phyloP scores from a whole-genome alignment of 2,329 filamentous ascomycete species.

The Pseudopyrenochaeta lycopersici region DNA sequence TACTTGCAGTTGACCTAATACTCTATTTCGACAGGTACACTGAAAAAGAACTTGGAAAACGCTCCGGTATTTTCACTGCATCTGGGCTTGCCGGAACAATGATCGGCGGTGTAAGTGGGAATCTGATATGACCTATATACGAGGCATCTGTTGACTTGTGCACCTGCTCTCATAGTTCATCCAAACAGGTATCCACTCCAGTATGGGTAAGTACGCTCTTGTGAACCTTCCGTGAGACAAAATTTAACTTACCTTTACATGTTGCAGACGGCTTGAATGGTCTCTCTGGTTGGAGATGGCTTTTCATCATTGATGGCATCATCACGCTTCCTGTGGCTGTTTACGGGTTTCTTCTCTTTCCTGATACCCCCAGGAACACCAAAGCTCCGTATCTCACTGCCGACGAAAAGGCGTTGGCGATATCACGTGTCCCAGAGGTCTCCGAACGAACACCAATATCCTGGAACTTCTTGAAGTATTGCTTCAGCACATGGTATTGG shows the following conservation, averaged over 20 bases:
- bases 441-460: slow-evolving; percentile 57
- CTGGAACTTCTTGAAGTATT: slow-evolving; percentile 61
- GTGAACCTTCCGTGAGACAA: too few species aligned
- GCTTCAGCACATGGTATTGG: slow-evolving; percentile 69
- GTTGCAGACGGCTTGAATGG: slow-evolving; percentile 56
- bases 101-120: slow-evolving; percentile 58
- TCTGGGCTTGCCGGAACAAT: slow-evolving; percentile 68
- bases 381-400: slow-evolving; percentile 54
- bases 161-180: slow-evolving; percentile 54
- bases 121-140: too few species aligned
- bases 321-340: slow-evolving; percentile 66
- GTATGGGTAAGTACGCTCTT: slow-evolving; percentile 28
- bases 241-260: too few species aligned
- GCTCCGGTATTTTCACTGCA: slow-evolving; percentile 68
- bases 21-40: slow-evolving; percentile 53
- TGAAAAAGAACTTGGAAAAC: slow-evolving; percentile 67
- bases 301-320: slow-evolving; percentile 59
- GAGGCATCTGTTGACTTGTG: too few species aligned
- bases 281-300: slow-evolving; percentile 64
- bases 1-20: too few species aligned
- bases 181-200: slow-evolving; percentile 61
- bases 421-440: slow-evolving; percentile 56
- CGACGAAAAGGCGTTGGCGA: slow-evolving; percentile 54
- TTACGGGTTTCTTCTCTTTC: slow-evolving; percentile 62
- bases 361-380: slow-evolving; percentile 55